Percentiles rank a stretch among this genome's conserved stretches.
Conservation (phyloP, 2,329 filamentous ascomycete genomes). For the Fusarium incarnatum region DNA sequence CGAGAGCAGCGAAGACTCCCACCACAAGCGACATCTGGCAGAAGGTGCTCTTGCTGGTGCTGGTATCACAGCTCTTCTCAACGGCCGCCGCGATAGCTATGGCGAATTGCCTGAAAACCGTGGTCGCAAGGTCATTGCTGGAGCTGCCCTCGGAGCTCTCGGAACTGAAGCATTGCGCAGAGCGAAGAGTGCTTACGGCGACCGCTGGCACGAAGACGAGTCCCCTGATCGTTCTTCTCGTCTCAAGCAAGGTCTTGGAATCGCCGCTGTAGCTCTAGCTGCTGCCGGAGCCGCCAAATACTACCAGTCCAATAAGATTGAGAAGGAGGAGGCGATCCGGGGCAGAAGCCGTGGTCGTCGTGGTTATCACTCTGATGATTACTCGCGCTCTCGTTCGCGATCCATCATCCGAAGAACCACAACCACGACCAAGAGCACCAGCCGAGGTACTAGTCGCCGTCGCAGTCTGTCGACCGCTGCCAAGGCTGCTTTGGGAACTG, state of each 20-base stretch:
- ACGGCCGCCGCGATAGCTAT: conserved; percentile 64
- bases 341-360: conserved; percentile 64
- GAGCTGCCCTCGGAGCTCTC: conserved; percentile 71
- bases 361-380: conserved; percentile 57
- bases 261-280: conserved; percentile 72
- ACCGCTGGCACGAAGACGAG: conserved; percentile 57
- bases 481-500: conserved; percentile 69
- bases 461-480: conserved; percentile 63
- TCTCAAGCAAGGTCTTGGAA: conserved; percentile 70
- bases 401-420: conserved; percentile 51
- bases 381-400: conserved; percentile 58
- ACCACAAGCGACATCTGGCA: conserved; percentile 70
- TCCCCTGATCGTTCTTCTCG: conserved; percentile 59
- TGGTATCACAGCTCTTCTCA: conserved; percentile 69
- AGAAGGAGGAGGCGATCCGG: conserved; percentile 68
- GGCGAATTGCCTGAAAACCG: conserved; percentile 64
- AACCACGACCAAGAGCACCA: conserved; percentile 53
- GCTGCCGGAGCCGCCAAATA: conserved; percentile 75
- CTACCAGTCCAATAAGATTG: conserved; percentile 68
- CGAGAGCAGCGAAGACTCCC: conserved; percentile 63
- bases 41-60: conserved; percentile 74
- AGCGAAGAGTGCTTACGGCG: conserved; percentile 71
- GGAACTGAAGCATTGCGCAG: conserved; percentile 71
- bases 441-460: conserved; percentile 51
- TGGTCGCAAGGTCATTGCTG: conserved; percentile 69